Percentiles rank a stretch among this genome's conserved stretches.
Conservation (phyloP, 2,329 filamentous ascomycete species). For the Tolypocladium endophyticum region DNA sequence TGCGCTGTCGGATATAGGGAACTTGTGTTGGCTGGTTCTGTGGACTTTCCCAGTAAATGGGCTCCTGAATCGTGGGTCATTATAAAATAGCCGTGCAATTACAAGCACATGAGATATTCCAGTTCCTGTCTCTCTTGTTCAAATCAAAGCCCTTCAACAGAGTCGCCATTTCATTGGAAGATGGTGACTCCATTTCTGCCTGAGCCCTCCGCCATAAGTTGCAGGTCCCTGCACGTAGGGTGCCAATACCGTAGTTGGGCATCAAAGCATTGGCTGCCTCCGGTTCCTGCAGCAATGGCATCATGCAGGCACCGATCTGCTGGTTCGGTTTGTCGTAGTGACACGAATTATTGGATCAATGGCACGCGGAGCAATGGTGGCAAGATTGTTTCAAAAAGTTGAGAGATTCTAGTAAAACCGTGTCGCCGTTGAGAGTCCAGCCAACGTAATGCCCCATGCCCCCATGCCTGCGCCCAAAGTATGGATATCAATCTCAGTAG, state of each 20-base stretch:
- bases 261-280: neutral
- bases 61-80: neutral
- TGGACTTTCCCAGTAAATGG: neutral
- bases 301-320: neutral
- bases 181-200: neutral
- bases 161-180: neutral
- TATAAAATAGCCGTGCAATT: neutral
- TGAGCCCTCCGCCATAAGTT: neutral
- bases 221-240: slow-evolving; percentile 1
- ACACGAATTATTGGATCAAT: neutral
- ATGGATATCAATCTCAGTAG: neutral
- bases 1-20: neutral
- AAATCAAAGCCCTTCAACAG: neutral
- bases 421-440: neutral
- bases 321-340: neutral
- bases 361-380: neutral
- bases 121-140: neutral
- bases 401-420: neutral
- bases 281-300: neutral
- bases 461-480: neutral
- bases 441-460: neutral
- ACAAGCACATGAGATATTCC: neutral
- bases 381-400: neutral
- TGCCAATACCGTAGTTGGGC: neutral
- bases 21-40: neutral